Evolutionary conservation across 2,329 filamentous ascomycete genomes (phyloP), one percentile per base, ranked within the genome.

Genomic region (Incumbomyces lentus): DNA sequence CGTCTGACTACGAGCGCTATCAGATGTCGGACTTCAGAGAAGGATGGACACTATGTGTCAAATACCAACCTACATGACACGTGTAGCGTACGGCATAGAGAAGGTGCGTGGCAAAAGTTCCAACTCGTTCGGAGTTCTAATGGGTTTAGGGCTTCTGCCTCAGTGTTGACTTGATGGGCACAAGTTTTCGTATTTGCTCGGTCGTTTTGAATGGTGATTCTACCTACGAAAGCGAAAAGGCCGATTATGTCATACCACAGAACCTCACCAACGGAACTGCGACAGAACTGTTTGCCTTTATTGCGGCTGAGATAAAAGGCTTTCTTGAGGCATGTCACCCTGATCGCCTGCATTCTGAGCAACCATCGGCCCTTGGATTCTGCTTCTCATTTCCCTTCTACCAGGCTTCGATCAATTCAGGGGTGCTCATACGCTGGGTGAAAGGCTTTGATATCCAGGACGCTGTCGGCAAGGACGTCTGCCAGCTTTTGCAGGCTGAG

Each of bases 381-480:
- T 34, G 19, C 13, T 45, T 45, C 42, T 40, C 42, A 6, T 45
- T 40, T 19, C 42, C 42, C 13, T n/a, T 45, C 34, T 14, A 40
- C 14, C 42, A 45, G 34, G 14, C 3, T 16, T 29, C 42, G 11
- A 40, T 45, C 32, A 33, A 45, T 18, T 45, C 42, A 13, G 42
- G 42, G 14, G 31, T 45, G 17, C 42, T 45, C 14, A 14, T 45
- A 26, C 42, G 33, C 33, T 45, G 42, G 42, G 34, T 32, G 6
- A 45, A 36, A 40, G 42, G 42, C 14, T 45, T 45, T 14, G 42
- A 45, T 30, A 40, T 45, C 13, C 5, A n/a, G 11, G 18, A 40
- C 13, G 34, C 34, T 22, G 42, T 45, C 19, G 33, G 33, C 34
- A n/a, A 45, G 12, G 42, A 45, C 34, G 42, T 45, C n/a, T 43